Evolutionary conservation across 352 stramenopile species (phyloP), one percentile per base, ranked within the genome.

Genomic region (Globisporangium cylindrosporum): DNA sequence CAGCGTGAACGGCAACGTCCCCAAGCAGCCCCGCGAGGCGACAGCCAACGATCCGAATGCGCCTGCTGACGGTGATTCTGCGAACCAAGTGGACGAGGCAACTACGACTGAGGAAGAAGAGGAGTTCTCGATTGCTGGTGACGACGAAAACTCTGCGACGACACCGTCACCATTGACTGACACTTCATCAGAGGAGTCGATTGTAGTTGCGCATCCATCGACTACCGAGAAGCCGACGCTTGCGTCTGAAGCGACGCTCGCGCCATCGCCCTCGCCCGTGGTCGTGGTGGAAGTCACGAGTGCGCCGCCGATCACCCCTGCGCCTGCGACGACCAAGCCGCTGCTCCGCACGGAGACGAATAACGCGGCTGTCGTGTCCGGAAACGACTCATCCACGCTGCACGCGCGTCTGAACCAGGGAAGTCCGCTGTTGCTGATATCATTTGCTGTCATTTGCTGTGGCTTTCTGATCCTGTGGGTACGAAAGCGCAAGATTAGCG

Each of bases 401-500:
- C 64, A 58, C n/a, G 61, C 63, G 9, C 78, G 75, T 38, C 56
- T 85, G 34, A 71, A 69, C 54, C 76, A 89, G 36, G 75, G 78
- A 12, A 87, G 81, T n/a, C 73, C 79, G n/a, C 27, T 86, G 38
- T 53, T 83, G 34, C 53, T 89, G 27, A 48, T 79, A n/a, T 75
- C 65, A 22, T 66, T 87, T 36, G 74, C 64, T 18, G 81, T 46
- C 20, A 72, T 89, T 25, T 89, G 81, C 70, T 86, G 79, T 46
- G 73, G 82, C n/a, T 89, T 89, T 54, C 53, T 89, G 48, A 36
- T 89, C 22, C 59, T 87, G 0, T 89, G 81, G 77, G 72, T 77
- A 29, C 79, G 79, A 29, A 89, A 86, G 41, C 75, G 79, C 59
- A 77, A 75, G n/a, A 62, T 60, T 14, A 73, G 36, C 55, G 68